Percentiles rank a stretch among this genome's conserved stretches.
phyloP scores from a whole-genome alignment of 331 rosid species.

The Rhamnella rubrinervis region DNA sequence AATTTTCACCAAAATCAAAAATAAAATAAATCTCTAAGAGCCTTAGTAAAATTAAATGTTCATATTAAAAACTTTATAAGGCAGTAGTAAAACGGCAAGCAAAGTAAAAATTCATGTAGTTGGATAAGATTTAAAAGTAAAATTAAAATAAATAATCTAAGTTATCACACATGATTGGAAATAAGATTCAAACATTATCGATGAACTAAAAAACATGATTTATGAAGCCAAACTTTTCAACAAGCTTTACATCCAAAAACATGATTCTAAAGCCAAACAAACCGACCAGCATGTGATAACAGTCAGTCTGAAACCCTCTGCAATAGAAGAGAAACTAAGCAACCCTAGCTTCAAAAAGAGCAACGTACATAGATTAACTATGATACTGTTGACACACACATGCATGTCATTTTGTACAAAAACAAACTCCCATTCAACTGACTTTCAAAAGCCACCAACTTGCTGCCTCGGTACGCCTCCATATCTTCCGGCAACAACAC shows the following conservation, averaged over 20 bases:
- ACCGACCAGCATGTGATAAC: too few species aligned
- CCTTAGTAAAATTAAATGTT: too few species aligned
- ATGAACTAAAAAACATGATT: neutral
- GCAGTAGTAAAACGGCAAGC: too few species aligned
- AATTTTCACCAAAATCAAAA: too few species aligned
- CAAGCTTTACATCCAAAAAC: neutral
- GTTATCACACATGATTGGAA: too few species aligned
- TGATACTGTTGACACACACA: conserved; percentile 1
- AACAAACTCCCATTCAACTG: neutral
- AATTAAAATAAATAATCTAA: too few species aligned
- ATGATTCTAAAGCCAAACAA: neutral
- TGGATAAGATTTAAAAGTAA: too few species aligned
- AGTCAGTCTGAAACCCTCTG: neutral
- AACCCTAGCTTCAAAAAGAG: neutral
- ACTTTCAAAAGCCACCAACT: conserved; percentile 48
- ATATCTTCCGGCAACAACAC: conserved; percentile 46
- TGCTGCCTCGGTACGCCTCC: conserved; percentile 46
- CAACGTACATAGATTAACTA: conserved; percentile 8
- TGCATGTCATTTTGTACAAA: conserved; percentile 1
- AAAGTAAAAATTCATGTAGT: too few species aligned
- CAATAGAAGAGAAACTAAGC: neutral
- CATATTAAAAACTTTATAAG: too few species aligned
- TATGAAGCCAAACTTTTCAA: neutral
- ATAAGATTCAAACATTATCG: too few species aligned
- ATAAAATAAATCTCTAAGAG: too few species aligned